A percentile compares a stretch with the other conserved stretches of the same genome.
Evolutionary conservation across 2,329 filamentous ascomycete species (phyloP).

Genomic region (Alternaria atra): DNA sequence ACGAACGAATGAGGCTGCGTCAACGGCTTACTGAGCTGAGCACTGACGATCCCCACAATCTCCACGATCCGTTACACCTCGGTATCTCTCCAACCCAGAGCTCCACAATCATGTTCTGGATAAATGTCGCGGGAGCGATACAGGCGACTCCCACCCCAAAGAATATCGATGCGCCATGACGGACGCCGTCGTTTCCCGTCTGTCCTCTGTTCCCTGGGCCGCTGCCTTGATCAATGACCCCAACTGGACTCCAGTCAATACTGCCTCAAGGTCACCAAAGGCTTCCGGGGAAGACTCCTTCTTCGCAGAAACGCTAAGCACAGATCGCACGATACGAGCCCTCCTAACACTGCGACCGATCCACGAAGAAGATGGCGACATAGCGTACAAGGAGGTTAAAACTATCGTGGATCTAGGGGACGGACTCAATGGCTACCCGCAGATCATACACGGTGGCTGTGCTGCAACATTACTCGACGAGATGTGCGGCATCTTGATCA

Average conservation of each 20-base stretch:
- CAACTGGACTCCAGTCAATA: constrained; percentile 52
- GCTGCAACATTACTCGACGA: constrained; percentile 68
- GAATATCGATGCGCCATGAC: constrained; percentile 22
- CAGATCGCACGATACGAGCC: constrained; percentile 58
- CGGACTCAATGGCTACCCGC: constrained; percentile 63
- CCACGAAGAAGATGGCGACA: constrained; percentile 25
- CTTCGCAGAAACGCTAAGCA: constrained; percentile 63
- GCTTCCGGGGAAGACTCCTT: constrained; percentile 60
- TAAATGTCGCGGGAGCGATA: background rate
- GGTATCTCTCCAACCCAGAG: constrained; percentile 10
- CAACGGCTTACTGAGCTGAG: constrained; percentile 5
- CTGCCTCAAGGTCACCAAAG: constrained; percentile 43
- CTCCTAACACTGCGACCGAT: constrained; percentile 36
- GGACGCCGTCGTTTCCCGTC: constrained; percentile 28
- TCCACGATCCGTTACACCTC: constrained; percentile 10
- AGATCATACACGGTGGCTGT: constrained; percentile 66
- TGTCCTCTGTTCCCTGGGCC: constrained; percentile 60
- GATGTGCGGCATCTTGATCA: constrained; percentile 61
- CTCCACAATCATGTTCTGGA: constrained; percentile 12
- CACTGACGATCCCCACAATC: constrained; percentile 1
- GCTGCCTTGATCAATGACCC: constrained; percentile 55
- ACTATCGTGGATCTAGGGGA: constrained; percentile 58
- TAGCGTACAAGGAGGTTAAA: constrained; percentile 47
- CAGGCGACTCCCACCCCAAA: background rate
- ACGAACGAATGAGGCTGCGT: constrained; percentile 3